Evolutionary conservation across 164 flowering plant genomes (phyloP).

Genomic region (Vitis labrusca): DNA sequence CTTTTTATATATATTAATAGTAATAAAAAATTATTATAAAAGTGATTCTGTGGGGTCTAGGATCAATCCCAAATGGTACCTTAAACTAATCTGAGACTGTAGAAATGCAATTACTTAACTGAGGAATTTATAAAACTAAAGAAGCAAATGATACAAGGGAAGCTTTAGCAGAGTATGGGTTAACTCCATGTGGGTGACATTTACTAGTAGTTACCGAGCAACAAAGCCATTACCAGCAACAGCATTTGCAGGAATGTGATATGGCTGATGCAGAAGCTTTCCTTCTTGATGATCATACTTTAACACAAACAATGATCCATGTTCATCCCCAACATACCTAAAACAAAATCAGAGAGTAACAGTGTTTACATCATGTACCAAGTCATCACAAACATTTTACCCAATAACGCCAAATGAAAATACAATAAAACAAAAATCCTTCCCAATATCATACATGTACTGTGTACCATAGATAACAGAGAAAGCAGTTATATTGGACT

Average conservation of each 20-base stretch:
- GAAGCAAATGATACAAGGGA: not conserved
- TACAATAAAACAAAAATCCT: not conserved
- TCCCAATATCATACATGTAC: constrained; percentile 61
- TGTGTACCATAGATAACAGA: constrained; percentile 62
- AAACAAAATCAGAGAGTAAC: constrained; percentile 4
- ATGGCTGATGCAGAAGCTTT: constrained; percentile 54
- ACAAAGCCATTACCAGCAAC: constrained; percentile 45
- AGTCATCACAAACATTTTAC: constrained; percentile 5
- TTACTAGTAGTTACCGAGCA: not conserved
- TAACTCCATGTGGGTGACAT: not conserved
- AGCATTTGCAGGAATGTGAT: constrained; percentile 52
- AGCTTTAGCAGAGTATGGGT: not conserved
- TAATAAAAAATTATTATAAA: too few species aligned
- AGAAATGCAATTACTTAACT: not conserved
- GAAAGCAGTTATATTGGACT: constrained; percentile 80
- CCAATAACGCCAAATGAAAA: constrained; percentile 2
- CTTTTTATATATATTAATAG: too few species aligned
- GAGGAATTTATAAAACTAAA: not conserved
- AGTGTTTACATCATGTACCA: constrained; percentile 3
- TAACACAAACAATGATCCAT: constrained; percentile 68
- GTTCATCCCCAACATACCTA: constrained; percentile 88
- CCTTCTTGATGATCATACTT: constrained; percentile 58
- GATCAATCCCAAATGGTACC: too few species aligned
- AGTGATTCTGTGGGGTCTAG: too few species aligned
- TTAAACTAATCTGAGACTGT: too few species aligned